Conservation (phyloP, 345 rosid genomes). For the Clausena lansium region DNA sequence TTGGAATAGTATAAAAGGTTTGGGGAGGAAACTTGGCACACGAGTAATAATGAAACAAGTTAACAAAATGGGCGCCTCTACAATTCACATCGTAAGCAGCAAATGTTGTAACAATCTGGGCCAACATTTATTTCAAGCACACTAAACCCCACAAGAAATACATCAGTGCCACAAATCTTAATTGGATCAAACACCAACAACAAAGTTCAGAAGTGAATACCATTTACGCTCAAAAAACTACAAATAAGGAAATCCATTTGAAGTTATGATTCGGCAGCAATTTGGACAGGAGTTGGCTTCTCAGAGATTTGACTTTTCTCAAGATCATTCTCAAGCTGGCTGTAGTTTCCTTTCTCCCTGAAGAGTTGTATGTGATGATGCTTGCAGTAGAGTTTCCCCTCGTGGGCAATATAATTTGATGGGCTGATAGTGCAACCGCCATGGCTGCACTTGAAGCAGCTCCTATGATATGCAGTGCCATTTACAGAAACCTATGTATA, state of each 20-base stretch:
- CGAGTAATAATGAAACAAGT: background rate
- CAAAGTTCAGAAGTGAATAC: background rate
- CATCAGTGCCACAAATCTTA: slow-evolving; percentile 5
- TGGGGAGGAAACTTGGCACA: too few species aligned
- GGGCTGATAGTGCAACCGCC: slow-evolving; percentile 70
- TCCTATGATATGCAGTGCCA: slow-evolving; percentile 50
- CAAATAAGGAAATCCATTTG: background rate
- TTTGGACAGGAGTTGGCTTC: slow-evolving; percentile 20
- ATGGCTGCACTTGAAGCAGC: slow-evolving; percentile 59
- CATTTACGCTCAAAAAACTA: background rate
- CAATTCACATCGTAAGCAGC: background rate
- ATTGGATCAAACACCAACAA: background rate
- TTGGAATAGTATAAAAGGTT: too few species aligned
- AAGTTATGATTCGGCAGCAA: slow-evolving; percentile 30
- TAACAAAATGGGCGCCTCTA: background rate
- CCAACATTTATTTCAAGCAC: slow-evolving; percentile 1
- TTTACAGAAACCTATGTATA: slow-evolving; percentile 47
- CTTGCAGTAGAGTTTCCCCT: slow-evolving; percentile 67
- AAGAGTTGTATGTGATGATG: slow-evolving; percentile 66
- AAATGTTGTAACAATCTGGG: slow-evolving; percentile 9
- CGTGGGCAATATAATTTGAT: slow-evolving; percentile 62
- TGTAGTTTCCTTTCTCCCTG: slow-evolving; percentile 67
- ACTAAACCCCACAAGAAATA: background rate
- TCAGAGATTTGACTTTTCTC: slow-evolving; percentile 22
- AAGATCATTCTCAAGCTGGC: slow-evolving; percentile 49